Evolutionary conservation across 2,329 filamentous ascomycete species (phyloP), one percentile per base, ranked within the genome.

Genomic region (Arthroderma sp.): DNA sequence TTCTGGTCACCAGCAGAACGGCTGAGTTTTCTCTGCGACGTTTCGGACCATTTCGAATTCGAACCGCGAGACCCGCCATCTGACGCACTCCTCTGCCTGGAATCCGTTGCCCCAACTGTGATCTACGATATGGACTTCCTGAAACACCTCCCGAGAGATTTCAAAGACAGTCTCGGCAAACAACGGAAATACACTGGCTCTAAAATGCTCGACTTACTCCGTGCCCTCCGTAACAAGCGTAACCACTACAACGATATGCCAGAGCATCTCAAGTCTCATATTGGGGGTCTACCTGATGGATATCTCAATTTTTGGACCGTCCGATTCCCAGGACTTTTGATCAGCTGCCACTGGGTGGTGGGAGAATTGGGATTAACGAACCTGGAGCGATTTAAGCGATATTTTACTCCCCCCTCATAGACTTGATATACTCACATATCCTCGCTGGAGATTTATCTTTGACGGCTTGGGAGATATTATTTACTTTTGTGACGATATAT

Each of bases 171-270:
- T 2, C 73, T 96, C 5, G 88, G 87, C 47, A 94, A 93, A 66
- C 89, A 96, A 66, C 78, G 89, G 57, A 95, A 94, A 65, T 98
- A 98, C 65, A 91, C 83, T 0, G 88, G 88, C 0, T 75, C 77
- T 1, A 77, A 79, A 39, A 75, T 98, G 59, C 67, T 98, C 44
- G 91, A 98, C 64, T 71, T 98, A 22, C 68, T 98, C 15, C 77
- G 91, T 1, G 91, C 89, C 1, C 69, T 98, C 45, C 74, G 91
- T 27, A 98, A 98, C 66, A 98, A 98, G 75, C 85, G 84, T 56
- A 94, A 96, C 52, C 91, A 98, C 60, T 98, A 95, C 61, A 88
- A 94, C 58, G 91, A 98, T 61, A 89, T 98, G 85, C 75, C 84
- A 5, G 83, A 88, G 9, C 68, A 78, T 40, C 74, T 94, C 50